Evolutionary conservation across 306 rosid genomes (phyloP), one percentile per base, ranked within the genome.

Genomic region (Glycine latifolia): DNA sequence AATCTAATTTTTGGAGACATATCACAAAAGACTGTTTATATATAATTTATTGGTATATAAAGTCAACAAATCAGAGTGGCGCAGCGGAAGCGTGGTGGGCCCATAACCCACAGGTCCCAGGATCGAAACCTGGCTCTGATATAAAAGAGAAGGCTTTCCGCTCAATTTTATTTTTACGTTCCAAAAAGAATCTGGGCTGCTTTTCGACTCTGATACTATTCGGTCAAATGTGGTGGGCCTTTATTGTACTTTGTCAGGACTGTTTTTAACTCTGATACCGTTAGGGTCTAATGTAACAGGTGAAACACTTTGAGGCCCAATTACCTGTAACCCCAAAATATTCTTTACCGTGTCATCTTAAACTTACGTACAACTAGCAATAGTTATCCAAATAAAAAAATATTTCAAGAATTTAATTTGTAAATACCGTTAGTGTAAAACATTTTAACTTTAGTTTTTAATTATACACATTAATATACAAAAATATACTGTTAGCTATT

Each of bases 51-150:
- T 37, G 16, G 7, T 0, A 0, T 0, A 1, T 0, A 0, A 0
- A 3, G 4, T 13, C 17, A 67, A 48, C 15, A 68, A 67, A 90
- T 91, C 89, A 91, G 87, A 91, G 92, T 89, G 92, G 92, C 92
- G 88, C 91, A 89, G 90, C 87, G 90, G 92, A 91, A 87, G 89
- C 91, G 92, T 91, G 89, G 90, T 89, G 88, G 91, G 90, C 95
- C 91, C 90, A 89, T 91, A 89, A 87, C 91, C 92, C 90, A 89
- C 91, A 87, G 88, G 90, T 86, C 87, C 87, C 89, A 84, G 88
- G 91, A 91, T 91, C 90, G 92, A 91, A 91, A 89, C 92, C 87
- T 87, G 91, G 91, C 94, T 89, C 90, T 89, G 91, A 89, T 91
- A 87, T 0, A 11, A 71, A 0, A 37, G 78, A 77, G 70, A 59